Evolutionary conservation across 768 basidiomycete genomes (phyloP).

Genomic region (Boletus pseudo-olivaceus): DNA sequence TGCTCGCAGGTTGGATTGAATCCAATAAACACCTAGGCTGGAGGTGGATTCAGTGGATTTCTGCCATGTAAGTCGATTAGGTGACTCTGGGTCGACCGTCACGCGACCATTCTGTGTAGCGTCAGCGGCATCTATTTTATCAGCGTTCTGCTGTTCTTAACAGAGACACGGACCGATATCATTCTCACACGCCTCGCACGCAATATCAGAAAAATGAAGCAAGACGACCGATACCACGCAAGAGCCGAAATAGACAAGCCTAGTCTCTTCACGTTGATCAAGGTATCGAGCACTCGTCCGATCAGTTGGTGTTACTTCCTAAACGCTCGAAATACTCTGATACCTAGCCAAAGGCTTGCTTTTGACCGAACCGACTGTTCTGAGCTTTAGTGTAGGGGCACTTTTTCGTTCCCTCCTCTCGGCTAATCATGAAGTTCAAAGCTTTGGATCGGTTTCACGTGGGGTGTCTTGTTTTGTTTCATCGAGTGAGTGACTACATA

Average conservation of each 20-base stretch:
- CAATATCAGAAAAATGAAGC: constrained; percentile 60
- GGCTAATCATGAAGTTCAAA: constrained; percentile 24
- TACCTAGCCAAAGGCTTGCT: constrained; percentile 17
- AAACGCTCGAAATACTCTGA: neutral
- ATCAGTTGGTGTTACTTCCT: constrained; percentile 52
- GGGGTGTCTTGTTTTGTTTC: constrained; percentile 73
- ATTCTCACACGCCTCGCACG: constrained; percentile 64
- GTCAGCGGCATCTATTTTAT: constrained; percentile 49
- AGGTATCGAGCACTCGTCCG: constrained; percentile 66
- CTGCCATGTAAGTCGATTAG: constrained; percentile 47
- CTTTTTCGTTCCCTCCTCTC: neutral
- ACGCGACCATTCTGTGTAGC: constrained; percentile 32
- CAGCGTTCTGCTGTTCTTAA: constrained; percentile 52
- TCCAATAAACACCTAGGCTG: constrained; percentile 55
- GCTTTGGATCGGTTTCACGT: constrained; percentile 72
- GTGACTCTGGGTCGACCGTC: neutral
- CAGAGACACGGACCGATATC: constrained; percentile 72
- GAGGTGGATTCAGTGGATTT: constrained; percentile 86
- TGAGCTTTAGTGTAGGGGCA: constrained; percentile 62
- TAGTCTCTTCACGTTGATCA: constrained; percentile 56
- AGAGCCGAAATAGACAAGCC: constrained; percentile 61
- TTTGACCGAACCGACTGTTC: constrained; percentile 61
- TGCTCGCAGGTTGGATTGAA: constrained; percentile 66
- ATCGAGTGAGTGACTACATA: constrained; percentile 44
- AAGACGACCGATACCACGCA: constrained; percentile 59